A percentile compares a stretch with the other conserved stretches of the same genome.
These are phyloP conservation scores for Arxiozyma bovina DNA, from an alignment of 1,139 yeast species.

Conservation along the genomic window DNA sequence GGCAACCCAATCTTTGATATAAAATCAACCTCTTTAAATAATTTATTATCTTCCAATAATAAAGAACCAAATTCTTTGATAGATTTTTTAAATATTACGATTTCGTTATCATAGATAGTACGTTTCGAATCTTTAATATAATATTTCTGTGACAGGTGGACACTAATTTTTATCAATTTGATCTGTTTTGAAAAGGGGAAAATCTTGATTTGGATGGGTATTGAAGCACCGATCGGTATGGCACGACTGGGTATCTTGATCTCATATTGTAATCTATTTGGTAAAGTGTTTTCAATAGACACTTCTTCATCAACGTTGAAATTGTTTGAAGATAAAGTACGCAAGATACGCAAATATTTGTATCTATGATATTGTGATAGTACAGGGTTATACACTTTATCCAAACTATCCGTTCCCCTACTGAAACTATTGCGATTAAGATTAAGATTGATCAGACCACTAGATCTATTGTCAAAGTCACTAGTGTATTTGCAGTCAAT, in stretches of 20 bases:
- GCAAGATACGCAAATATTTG: slow-evolving; percentile 40
- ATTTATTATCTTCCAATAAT: slow-evolving; percentile 25
- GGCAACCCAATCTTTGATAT: slow-evolving; percentile 46
- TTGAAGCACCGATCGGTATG: slow-evolving; percentile 49
- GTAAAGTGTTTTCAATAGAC: slow-evolving; percentile 56
- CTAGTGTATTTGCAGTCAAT: slow-evolving; percentile 42
- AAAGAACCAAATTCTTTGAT: slow-evolving; percentile 34
- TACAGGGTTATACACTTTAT: slow-evolving; percentile 6
- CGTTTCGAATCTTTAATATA: slow-evolving; percentile 35
- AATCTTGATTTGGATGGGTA: slow-evolving; percentile 45
- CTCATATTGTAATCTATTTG: slow-evolving; percentile 55
- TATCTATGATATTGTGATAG: slow-evolving; percentile 9
- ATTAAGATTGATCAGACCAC: slow-evolving; percentile 4
- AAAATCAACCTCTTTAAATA: slow-evolving; percentile 45
- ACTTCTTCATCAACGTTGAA: slow-evolving; percentile 46
- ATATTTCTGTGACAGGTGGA: slow-evolving; percentile 47
- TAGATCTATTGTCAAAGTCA: slow-evolving; percentile 4
- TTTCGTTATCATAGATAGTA: slow-evolving; percentile 35
- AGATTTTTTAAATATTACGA: slow-evolving; percentile 36
- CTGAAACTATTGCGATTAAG: slow-evolving; percentile 2
- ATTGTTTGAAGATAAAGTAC: slow-evolving; percentile 48
- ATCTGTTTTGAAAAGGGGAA: slow-evolving; percentile 56
- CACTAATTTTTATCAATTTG: slow-evolving; percentile 39
- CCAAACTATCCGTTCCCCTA: background rate
- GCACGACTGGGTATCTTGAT: slow-evolving; percentile 50